Evolutionary conservation across 1,284 basidiomycete genomes (phyloP), one percentile per base, ranked within the genome.

Genomic region (Ganoderma sp.): DNA sequence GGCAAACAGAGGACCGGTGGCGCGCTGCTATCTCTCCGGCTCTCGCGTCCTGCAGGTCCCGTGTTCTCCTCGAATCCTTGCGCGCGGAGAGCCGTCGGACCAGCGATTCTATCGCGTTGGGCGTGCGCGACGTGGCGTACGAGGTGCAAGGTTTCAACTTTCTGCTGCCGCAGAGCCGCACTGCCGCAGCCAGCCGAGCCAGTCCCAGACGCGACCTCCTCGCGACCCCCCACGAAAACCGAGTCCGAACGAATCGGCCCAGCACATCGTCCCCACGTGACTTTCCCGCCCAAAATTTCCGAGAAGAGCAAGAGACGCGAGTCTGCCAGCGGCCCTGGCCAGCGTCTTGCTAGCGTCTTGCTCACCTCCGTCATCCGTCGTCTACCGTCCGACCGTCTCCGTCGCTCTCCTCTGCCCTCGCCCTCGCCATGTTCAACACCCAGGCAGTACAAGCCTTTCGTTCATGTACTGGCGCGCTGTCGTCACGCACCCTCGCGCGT

Each of bases 381-480:
- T 61, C 67, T 48, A 48, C 45, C 69, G 34, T 52, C 42, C 66
- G 67, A 67, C 67, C 57, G 64, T 61, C 62, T 48, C 66, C 69
- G 64, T 57, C 63, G 64, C 54, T 62, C 69, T 4, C 32, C 28
- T 28, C 43, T 62, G 14, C 22, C 57, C 68, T 71, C 64, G 66
- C 66, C 68, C 63, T 48, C 69, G 75, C 73, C 67, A 89, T 89
- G 88, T 85, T 79, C 79, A 79, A 84, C 73, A 75, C 81, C 67
- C 81, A 82, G 69, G 83, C 85, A 70, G 80, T 86, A 77, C 83
- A 83, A 66, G 70, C 84, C 65, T 81, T 92, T 78, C 86, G 87
- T 73, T 82, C 87, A 34, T 88, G 85, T 78, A 84, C 87, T 68
- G 79, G 84, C 75, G 83, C 84, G 28, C 73, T 88, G 73, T 85